Conservation (phyloP, 148 eudicot genomes). For the Spergularia bocconei region DNA sequence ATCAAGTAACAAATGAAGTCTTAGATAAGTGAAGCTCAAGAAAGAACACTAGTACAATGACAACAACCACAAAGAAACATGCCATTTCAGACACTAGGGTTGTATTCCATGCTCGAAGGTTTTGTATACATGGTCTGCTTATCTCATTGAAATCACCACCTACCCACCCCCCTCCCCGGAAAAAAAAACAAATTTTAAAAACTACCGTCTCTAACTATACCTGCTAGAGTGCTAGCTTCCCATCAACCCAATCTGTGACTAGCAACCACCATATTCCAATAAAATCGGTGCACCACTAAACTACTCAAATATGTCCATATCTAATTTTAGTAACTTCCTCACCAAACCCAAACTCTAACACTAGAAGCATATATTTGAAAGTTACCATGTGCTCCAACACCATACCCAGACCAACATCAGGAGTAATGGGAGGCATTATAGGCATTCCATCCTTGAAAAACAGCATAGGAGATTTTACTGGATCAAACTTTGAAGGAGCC, state of each 20-base stretch:
- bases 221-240: neutral
- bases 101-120: neutral
- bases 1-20: constrained; percentile 11
- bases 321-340: too few species aligned
- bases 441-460: constrained; percentile 72
- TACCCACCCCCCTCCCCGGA: neutral
- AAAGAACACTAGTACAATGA: neutral
- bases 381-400: constrained; percentile 72
- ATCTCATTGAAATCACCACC: neutral
- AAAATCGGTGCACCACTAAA: too few species aligned
- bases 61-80: neutral
- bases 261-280: too few species aligned
- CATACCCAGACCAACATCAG: constrained; percentile 75
- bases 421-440: constrained; percentile 59
- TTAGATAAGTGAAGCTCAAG: neutral
- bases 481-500: constrained; percentile 95
- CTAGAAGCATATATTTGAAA: constrained; percentile 5
- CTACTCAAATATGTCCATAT: too few species aligned
- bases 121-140: neutral
- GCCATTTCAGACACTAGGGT: neutral
- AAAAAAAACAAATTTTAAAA: neutral
- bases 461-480: constrained; percentile 87
- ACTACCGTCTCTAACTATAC: neutral
- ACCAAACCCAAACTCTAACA: neutral
- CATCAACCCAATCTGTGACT: too few species aligned